Evolutionary conservation across 495 filamentous ascomycete species (phyloP).

Genomic region (Tuber indicum): DNA sequence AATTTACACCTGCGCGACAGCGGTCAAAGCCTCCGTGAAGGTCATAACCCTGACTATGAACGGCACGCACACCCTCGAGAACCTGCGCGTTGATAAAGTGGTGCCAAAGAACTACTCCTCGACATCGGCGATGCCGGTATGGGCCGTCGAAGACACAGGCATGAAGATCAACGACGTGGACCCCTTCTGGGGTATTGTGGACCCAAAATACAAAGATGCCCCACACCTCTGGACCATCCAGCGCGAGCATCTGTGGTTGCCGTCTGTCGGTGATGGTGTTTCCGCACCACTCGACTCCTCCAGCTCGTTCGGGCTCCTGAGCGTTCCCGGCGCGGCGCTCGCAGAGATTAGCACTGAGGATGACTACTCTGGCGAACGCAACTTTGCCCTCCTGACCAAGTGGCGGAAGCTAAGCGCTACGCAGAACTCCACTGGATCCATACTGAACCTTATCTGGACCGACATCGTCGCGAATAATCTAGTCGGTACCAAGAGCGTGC

Average conservation of each 20-base stretch:
- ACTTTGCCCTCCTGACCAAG: conserved; percentile 40
- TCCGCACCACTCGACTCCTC: not conserved
- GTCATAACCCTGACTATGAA: conserved; percentile 44
- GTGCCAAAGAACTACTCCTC: conserved; percentile 37
- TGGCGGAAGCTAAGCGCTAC: conserved; percentile 43
- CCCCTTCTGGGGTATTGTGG: conserved; percentile 45
- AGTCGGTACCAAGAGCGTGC: conserved; percentile 41
- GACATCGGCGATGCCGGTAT: conserved; percentile 36
- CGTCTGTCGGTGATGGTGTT: conserved; percentile 17
- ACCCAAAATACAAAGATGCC: conserved; percentile 31
- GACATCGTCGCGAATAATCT: conserved; percentile 44
- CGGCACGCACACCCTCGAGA: conserved; percentile 37
- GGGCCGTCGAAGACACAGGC: conserved; percentile 44
- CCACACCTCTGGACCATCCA: conserved; percentile 40
- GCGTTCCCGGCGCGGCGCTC: conserved; percentile 15
- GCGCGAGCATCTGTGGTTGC: conserved; percentile 38
- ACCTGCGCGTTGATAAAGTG: conserved; percentile 36
- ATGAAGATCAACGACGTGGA: conserved; percentile 28
- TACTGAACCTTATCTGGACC: conserved; percentile 47
- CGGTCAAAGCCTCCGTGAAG: conserved; percentile 46
- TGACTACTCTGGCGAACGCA: conserved; percentile 42
- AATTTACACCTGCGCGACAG: conserved; percentile 46
- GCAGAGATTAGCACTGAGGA: not conserved
- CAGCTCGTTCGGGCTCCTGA: not conserved
- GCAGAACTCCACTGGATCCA: conserved; percentile 25